Base-by-base conservation (phyloP, 495 filamentous ascomycete species). In the Talaromyces proteolyticus region DNA sequence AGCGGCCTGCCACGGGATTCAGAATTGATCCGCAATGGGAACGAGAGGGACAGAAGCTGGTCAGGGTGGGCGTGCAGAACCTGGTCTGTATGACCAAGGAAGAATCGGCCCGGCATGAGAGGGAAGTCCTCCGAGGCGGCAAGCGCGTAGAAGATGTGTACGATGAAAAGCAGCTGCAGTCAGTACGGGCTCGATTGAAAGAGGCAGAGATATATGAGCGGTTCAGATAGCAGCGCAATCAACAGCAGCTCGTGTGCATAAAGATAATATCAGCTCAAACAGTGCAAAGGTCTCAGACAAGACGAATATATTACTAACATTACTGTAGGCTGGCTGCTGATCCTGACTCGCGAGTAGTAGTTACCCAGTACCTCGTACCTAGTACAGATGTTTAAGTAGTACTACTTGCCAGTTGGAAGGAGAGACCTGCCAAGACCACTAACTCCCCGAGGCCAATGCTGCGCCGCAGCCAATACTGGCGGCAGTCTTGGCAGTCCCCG, bases 71-170 rank as follows among this genome's bases (percentile, higher is more conserved):
- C 41, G 61, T 91, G 48, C 75, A 75, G 20, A 84, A 96, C 23
- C 64, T 99, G 26, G 93, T 97, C 4, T 88, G 88, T 57, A 90
- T 99, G 90, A 97, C 94, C 6, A 96, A 93, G 65, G 92, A 97
- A 52, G 93, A 97, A 63, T 85, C 83, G n/a, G 70, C 76, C 10
- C 73, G 74, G 47, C 93, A 98, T 60, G 87, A 92, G 60, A 83
- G 81, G 53, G 79, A 89, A 58, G 79, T 96, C 14, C 63, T 97
- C n/a, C 81, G 75, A 53, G 88, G 76, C 1, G 74, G 70, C 4
- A 87, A 85, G 73, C 71, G 44, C 12, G 75, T 75, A 8, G 84
- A 88, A 60, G 84, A 92, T 6, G 41, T 95, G 34, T 96, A 95
- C 60, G 79, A 83, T 50, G 60, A 57, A 20, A 73, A 76, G 17